These are phyloP conservation scores for Paramecium octaurelia DNA, from an alignment of 73 alveolate genomes.

Conservation along the genomic window DNA sequence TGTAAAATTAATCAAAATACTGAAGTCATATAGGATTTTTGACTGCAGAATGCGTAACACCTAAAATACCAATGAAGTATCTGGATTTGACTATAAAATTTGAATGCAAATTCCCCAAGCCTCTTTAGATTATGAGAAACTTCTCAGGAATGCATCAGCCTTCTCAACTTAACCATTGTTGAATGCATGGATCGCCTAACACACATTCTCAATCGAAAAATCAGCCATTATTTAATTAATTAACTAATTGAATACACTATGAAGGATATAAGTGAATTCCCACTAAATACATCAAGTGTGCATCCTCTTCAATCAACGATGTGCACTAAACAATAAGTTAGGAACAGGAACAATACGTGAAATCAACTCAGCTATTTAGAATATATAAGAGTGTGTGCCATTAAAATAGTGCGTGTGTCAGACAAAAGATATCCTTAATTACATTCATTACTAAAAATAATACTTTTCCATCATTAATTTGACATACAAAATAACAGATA, in stretches of 20 bases:
- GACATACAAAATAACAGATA: too few species aligned
- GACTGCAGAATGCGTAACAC: neutral
- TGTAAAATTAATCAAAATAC: neutral
- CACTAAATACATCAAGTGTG: neutral
- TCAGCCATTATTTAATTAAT: slow-evolving; percentile 37
- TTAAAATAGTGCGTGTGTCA: too few species aligned
- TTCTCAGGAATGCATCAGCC: neutral
- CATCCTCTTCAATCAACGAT: neutral
- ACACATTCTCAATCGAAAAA: slow-evolving; percentile 28
- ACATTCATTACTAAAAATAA: too few species aligned
- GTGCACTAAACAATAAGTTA: slow-evolving; percentile 63
- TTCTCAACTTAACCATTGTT: neutral
- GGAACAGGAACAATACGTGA: slow-evolving; percentile 93
- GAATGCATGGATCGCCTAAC: slow-evolving; percentile 4
- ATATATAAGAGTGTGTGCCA: too few species aligned
- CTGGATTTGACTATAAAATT: neutral
- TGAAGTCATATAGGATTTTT: slow-evolving; percentile 7
- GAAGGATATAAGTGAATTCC: neutral
- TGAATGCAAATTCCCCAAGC: slow-evolving; percentile 17
- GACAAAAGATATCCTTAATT: too few species aligned
- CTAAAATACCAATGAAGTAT: neutral
- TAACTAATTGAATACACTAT: neutral
- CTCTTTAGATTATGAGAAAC: neutral
- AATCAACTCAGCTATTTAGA: slow-evolving; percentile 67
- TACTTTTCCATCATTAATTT: too few species aligned